phyloP scores from a whole-genome alignment of 1,139 yeast genomes.

The Komagataea norvegica region DNA sequence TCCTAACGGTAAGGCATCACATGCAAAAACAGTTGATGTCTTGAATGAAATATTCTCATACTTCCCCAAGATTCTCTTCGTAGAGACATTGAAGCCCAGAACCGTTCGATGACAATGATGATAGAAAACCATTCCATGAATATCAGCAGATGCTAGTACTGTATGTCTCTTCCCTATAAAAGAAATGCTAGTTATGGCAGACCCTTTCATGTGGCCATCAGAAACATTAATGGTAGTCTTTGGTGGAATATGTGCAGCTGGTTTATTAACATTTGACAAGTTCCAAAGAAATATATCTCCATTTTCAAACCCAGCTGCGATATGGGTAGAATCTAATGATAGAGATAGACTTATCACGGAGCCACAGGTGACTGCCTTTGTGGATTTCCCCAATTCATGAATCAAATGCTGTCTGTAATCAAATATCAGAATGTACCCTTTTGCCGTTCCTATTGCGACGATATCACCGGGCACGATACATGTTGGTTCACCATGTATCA shows the following conservation, averaged over 20 bases:
- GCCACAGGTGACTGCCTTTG: constrained; percentile 31
- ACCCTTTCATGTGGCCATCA: constrained; percentile 51
- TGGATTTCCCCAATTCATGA: constrained; percentile 33
- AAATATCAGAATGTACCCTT: constrained; percentile 56
- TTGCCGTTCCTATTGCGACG: constrained; percentile 59
- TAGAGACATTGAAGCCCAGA: constrained; percentile 42
- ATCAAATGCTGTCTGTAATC: constrained; percentile 56
- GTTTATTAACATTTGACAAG: constrained; percentile 25
- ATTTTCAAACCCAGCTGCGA: constrained; percentile 41
- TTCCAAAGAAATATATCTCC: constrained; percentile 46
- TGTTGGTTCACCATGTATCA: constrained; percentile 47
- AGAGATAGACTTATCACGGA: constrained; percentile 43
- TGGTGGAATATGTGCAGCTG: constrained; percentile 21
- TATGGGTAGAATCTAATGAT: constrained; percentile 43
- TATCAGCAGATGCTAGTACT: constrained; percentile 54
- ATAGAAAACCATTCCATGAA: constrained; percentile 52
- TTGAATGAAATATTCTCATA: constrained; percentile 23
- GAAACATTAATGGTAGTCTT: constrained; percentile 26
- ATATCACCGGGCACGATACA: constrained; percentile 45
- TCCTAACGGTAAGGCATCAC: constrained; percentile 52
- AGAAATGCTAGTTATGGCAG: constrained; percentile 41
- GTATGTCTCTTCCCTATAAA: constrained; percentile 56
- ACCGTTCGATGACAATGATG: constrained; percentile 56
- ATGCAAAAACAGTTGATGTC: constrained; percentile 34
- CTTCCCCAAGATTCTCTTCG: constrained; percentile 51